phyloP scores from a whole-genome alignment of 2,329 filamentous ascomycete genomes.

The Monascus ruber region DNA sequence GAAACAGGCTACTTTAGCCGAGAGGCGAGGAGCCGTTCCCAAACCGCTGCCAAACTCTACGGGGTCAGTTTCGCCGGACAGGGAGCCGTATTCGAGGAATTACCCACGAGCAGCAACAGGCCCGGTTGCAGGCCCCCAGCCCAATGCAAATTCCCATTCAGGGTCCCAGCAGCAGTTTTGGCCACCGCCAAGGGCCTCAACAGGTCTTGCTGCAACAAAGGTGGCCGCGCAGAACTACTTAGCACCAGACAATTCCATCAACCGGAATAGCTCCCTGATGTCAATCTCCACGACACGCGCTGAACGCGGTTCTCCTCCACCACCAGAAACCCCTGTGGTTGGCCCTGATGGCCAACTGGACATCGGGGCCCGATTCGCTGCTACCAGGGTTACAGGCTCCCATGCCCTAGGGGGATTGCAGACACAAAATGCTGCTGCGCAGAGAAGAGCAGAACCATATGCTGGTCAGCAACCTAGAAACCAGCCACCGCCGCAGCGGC shows the following conservation, averaged over 20 bases:
- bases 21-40: too few species aligned
- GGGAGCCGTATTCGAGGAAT: too few species aligned
- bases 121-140: too few species aligned
- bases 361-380: slow-evolving; percentile 85
- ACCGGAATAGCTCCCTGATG: slow-evolving; percentile 64
- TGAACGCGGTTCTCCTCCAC: slow-evolving; percentile 83
- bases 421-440: slow-evolving; percentile 66
- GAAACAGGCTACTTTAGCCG: too few species aligned
- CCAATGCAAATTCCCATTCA: too few species aligned
- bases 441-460: slow-evolving; percentile 73
- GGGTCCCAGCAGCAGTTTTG: too few species aligned
- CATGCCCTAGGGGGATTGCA: slow-evolving; percentile 67
- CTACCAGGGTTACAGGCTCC: slow-evolving; percentile 77
- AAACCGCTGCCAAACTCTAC: too few species aligned
- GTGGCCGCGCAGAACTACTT: too few species aligned
- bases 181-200: too few species aligned
- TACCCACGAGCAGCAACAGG: too few species aligned
- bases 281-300: slow-evolving; percentile 90
- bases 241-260: slow-evolving; percentile 34
- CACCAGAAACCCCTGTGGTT: slow-evolving; percentile 79
- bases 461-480: slow-evolving; percentile 36
- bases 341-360: slow-evolving; percentile 61
- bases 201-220: too few species aligned
- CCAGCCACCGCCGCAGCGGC: slow-evolving; percentile 41
- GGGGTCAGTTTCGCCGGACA: too few species aligned